Conservation (phyloP, 495 filamentous ascomycete species). For the Pseudevernia furfuracea region DNA sequence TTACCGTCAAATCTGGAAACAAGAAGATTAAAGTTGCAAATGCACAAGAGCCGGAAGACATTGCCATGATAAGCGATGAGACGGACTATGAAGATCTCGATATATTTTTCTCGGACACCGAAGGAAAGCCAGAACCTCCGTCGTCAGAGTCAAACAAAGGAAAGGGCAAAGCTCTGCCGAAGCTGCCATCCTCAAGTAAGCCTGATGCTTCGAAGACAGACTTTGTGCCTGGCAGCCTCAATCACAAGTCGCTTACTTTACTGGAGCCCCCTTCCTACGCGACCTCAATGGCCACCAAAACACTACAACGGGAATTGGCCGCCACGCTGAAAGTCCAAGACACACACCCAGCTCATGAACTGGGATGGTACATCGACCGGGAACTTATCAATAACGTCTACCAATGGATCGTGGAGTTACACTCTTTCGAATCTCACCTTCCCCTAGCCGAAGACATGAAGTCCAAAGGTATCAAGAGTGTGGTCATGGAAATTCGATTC, state of each 20-base stretch:
- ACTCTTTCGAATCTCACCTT: conserved; percentile 64
- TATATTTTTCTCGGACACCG: conserved; percentile 37
- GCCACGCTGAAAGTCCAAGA: conserved; percentile 57
- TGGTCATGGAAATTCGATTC: conserved; percentile 79
- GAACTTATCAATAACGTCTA: conserved; percentile 61
- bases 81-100: conserved; percentile 48
- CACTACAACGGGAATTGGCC: conserved; percentile 56
- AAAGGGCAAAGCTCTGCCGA: conserved; percentile 16
- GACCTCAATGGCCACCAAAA: conserved; percentile 51
- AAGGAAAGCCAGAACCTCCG: conserved; percentile 24
- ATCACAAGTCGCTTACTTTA: conserved; percentile 46
- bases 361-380: conserved; percentile 79
- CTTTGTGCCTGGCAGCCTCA: conserved; percentile 59
- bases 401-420: conserved; percentile 89
- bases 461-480: conserved; percentile 46
- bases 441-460: conserved; percentile 75
- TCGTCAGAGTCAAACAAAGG: conserved; percentile 15
- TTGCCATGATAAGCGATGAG: conserved; percentile 37
- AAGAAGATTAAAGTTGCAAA: conserved; percentile 27
- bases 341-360: conserved; percentile 52
- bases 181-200: conserved; percentile 7
- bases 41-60: conserved; percentile 24
- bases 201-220: conserved; percentile 39
- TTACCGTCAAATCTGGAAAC: conserved; percentile 24
- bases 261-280: conserved; percentile 62